A percentile compares a stretch with the other conserved stretches of the same genome.
phyloP scores from a whole-genome alignment of 73 alveolate species.

The Paramecium caudatum region DNA sequence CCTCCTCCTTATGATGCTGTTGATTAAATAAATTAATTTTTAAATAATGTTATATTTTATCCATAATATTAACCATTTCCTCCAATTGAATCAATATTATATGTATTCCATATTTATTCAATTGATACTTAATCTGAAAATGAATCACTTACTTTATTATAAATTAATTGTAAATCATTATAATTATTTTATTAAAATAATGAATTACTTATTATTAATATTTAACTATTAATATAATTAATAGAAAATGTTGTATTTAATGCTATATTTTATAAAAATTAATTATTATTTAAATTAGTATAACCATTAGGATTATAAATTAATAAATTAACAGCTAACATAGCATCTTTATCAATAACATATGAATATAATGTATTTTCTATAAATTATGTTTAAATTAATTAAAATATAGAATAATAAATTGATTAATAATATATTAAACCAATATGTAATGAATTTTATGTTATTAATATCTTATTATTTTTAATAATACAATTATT shows the following conservation, averaged over 20 bases:
- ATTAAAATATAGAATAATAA: neutral
- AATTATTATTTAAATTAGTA: neutral
- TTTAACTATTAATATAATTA: neutral
- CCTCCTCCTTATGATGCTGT: slow-evolving; percentile 3
- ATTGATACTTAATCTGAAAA: neutral
- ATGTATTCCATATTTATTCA: neutral
- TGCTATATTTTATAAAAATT: neutral
- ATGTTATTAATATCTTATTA: neutral
- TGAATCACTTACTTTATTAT: slow-evolving; percentile 12
- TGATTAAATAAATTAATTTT: neutral
- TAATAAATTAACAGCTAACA: neutral
- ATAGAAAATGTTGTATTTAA: neutral
- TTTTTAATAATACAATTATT: neutral
- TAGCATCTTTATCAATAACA: neutral
- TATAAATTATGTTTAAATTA: neutral
- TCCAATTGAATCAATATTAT: neutral
- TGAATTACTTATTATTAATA: neutral
- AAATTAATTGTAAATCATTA: slow-evolving; percentile 13
- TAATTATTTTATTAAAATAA: neutral
- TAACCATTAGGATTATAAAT: neutral
- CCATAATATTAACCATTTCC: slow-evolving; percentile 18
- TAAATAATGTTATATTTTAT: neutral
- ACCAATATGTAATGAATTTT: neutral
- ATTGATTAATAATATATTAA: neutral
- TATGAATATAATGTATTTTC: neutral